Conservation (phyloP, 192 early-diverging fungal genomes). For the Backusella westeae region DNA sequence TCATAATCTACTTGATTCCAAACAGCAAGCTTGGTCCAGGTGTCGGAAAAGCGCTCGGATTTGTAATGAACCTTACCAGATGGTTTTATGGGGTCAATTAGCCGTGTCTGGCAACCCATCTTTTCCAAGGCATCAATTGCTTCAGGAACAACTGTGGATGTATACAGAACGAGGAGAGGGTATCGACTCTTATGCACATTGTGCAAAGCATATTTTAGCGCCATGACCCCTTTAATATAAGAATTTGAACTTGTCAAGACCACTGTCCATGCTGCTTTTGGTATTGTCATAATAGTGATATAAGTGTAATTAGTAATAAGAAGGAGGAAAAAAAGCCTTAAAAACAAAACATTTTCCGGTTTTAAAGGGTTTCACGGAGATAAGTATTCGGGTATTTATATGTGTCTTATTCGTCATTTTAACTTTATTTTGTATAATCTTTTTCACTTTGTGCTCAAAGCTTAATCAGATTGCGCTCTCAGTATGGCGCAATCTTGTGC, state of each 20-base stretch:
- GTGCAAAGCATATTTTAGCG: conserved; percentile 15
- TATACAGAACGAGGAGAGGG: conserved; percentile 36
- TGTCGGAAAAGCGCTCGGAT: conserved; percentile 26
- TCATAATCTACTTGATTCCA: conserved; percentile 59
- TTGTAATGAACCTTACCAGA: conserved; percentile 16
- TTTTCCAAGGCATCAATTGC: background rate
- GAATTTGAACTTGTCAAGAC: conserved; percentile 20
- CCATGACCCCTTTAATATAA: conserved; percentile 22
- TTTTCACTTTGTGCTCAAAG: background rate
- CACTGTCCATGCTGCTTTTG: conserved; percentile 23
- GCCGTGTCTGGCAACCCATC: conserved; percentile 9
- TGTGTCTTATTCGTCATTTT: background rate
- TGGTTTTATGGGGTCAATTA: conserved; percentile 25
- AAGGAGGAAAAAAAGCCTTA: background rate
- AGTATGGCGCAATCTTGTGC: background rate
- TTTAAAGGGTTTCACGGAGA: background rate
- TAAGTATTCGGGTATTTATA: background rate
- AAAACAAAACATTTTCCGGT: background rate
- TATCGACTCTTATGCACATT: conserved; percentile 22
- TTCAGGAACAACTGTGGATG: background rate
- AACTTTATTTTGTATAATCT: background rate
- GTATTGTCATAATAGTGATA: background rate
- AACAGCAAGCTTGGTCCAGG: conserved; percentile 67
- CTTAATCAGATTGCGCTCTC: background rate
- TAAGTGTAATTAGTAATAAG: background rate